Conservation (phyloP, 2,329 filamentous ascomycete genomes). For the Colletotrichum sp. region DNA sequence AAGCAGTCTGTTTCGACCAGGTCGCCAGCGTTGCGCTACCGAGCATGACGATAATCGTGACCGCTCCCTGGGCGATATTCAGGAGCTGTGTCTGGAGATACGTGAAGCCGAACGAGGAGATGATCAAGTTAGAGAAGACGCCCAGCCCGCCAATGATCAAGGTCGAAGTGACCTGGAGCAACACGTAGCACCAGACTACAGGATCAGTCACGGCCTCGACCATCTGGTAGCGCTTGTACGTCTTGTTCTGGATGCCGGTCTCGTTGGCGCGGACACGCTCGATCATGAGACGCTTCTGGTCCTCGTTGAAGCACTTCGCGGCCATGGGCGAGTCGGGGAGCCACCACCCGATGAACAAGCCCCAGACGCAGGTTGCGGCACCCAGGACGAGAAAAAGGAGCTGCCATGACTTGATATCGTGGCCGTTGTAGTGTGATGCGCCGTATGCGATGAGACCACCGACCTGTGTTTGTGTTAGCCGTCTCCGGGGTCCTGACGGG, state of each 20-base stretch:
- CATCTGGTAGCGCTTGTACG: slow-evolving; percentile 72
- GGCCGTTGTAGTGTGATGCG: slow-evolving; percentile 53
- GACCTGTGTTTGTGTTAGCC: slow-evolving; percentile 26
- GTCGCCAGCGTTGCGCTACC: slow-evolving; percentile 53
- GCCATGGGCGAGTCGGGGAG: slow-evolving; percentile 63
- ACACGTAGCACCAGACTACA: slow-evolving; percentile 65
- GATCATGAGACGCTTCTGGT: slow-evolving; percentile 71
- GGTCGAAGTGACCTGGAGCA: slow-evolving; percentile 66
- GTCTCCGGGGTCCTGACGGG: background rate
- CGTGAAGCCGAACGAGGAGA: slow-evolving; percentile 66
- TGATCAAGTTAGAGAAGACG: slow-evolving; percentile 69
- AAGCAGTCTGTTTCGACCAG: slow-evolving; percentile 59
- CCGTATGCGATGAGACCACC: slow-evolving; percentile 62
- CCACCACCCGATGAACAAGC: slow-evolving; percentile 63
- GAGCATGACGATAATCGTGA: slow-evolving; percentile 19
- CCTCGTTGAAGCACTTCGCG: slow-evolving; percentile 60
- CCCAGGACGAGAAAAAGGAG: slow-evolving; percentile 68
- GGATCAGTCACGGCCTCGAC: slow-evolving; percentile 52
- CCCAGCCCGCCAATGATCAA: slow-evolving; percentile 67
- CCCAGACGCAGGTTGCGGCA: slow-evolving; percentile 62
- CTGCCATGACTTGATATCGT: slow-evolving; percentile 38
- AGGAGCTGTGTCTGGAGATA: slow-evolving; percentile 61
- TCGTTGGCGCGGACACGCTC: slow-evolving; percentile 77
- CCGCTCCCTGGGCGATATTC: slow-evolving; percentile 54
- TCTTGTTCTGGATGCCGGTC: slow-evolving; percentile 75